Base-by-base conservation (phyloP, 305 asterid species). In the Fraxinus greggii region DNA sequence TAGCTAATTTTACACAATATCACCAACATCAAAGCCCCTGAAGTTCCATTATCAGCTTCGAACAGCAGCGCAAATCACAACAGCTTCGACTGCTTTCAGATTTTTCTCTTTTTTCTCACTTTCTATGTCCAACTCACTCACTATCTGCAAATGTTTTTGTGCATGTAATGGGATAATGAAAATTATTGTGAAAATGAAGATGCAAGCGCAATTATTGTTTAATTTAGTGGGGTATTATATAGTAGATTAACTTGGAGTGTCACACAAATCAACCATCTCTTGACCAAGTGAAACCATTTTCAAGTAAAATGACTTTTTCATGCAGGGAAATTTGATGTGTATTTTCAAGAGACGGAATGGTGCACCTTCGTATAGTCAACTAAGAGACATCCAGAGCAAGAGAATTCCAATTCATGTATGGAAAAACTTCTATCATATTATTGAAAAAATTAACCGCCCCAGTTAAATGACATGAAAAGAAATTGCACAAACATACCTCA, bases 401-500 rank as follows among this genome's bases (percentile, higher is more conserved):
- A 24, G 78, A 38, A 65, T 32, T 63, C 69, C 63, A 76, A 73
- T 40, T 65, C 70, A 77, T 67, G 69, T 19, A 78, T n/a, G 59
- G 15, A 69, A 9, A 21, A 17, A 9, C 36, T 3, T 29, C 31
- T 19, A 48, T 70, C 26, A 9, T 74, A 28, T 56, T 59, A 72
- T 61, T 23, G 32, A 79, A 69, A 54, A 56, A 72, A 67, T 36
- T 63, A 54, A 51, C 1, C 75, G 54, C 74, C 75, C 78, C 69
- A 36, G 75, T 56, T 51, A 77, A 82, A 70, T 12, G 73, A 67
- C 67, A 80, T 73, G 75, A 35, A 40, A 82, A 72, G 76, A 48
- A 69, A 40, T 81, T 24, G 32, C 15, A 17, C 29, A 29, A 51
- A 82, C 94, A 85, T 86, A 89, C 97, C 91, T 89, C 90, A 5